Evolutionary conservation across 1,284 basidiomycete genomes (phyloP), one percentile per base, ranked within the genome.

Genomic region (Moesziomyces globuligerus): DNA sequence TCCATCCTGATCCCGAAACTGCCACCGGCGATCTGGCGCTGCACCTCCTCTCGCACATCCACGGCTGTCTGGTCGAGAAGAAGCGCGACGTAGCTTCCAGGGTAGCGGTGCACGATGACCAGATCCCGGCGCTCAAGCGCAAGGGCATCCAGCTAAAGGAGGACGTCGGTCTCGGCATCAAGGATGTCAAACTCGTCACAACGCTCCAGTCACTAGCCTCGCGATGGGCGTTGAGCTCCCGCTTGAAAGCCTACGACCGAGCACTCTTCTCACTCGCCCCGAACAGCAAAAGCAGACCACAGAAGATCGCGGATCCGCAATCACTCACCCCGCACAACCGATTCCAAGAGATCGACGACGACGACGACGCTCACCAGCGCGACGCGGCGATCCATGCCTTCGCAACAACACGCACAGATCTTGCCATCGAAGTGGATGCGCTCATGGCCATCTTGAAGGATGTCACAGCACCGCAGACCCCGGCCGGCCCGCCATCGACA

Each of bases 271-370:
- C 40, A 5, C 28, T 69, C 2, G 18, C 45, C 4, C 70, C 70
- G 4, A 52, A 60, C 4, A 42, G 46, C 11, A 60, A 56, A n/a
- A 17, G 43, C 7, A 36, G 42, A 20, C 20, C 48, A 3, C 40
- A 46, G 7, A 36, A 26, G 46, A 55, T 44, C 11, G 26, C 23
- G 15, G 21, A 6, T 41, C 48, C 55, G 36, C n/a, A n/a, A n/a
- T n/a, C n/a, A n/a, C 58, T 69, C 24, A 52, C 50, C 25, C 28
- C 42, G 10, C 37, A 59, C n/a, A 61, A 61, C 17, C 59, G 70
- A 4, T 72, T 72, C 21, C 45, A 72, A 28, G 65, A 68, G 41
- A 44, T 72, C 23, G 65, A 55, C 34, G 60, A 72, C 15, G 51
- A 55, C n/a, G 52, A 47, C 5, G 59, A 64, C 10, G 29, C 48